A percentile compares a stretch with the other conserved stretches of the same genome.
phyloP scores from a whole-genome alignment of 352 stramenopile genomes.

The Phytophthora parvispora region DNA sequence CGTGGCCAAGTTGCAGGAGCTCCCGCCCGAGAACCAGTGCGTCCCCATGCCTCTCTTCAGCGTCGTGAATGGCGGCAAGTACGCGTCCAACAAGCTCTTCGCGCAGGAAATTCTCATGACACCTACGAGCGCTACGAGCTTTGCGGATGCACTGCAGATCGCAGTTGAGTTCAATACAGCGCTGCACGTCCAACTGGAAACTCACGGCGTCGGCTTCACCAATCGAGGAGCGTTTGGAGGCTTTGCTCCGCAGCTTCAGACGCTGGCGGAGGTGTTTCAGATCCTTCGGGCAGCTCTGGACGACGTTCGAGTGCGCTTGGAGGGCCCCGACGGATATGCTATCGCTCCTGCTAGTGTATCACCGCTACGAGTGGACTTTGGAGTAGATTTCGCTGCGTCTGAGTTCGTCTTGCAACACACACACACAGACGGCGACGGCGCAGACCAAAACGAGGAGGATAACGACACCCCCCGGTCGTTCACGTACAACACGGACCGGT shows the following conservation, averaged over 20 bases:
- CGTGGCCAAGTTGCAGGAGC: slow-evolving; percentile 57
- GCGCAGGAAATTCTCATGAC: slow-evolving; percentile 70
- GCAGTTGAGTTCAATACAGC: slow-evolving; percentile 57
- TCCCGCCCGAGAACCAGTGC: slow-evolving; percentile 53
- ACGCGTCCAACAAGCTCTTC: slow-evolving; percentile 78
- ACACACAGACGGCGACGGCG: neutral
- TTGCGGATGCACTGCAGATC: slow-evolving; percentile 71
- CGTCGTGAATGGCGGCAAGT: slow-evolving; percentile 70
- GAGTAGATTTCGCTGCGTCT: slow-evolving; percentile 71
- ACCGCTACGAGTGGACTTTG: slow-evolving; percentile 61
- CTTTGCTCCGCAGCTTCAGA: slow-evolving; percentile 71
- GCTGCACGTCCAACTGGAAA: slow-evolving; percentile 56
- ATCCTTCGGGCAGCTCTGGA: slow-evolving; percentile 61
- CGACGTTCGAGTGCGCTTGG: slow-evolving; percentile 44
- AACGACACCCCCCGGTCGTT: slow-evolving; percentile 20
- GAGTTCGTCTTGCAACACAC: slow-evolving; percentile 50
- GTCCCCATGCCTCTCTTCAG: slow-evolving; percentile 83
- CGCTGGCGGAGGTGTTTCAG: slow-evolving; percentile 68
- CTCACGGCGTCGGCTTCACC: slow-evolving; percentile 61
- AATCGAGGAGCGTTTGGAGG: slow-evolving; percentile 72
- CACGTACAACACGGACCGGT: slow-evolving; percentile 81
- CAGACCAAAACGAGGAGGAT: slow-evolving; percentile 15
- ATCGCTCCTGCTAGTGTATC: slow-evolving; percentile 47
- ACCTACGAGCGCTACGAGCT: slow-evolving; percentile 62
- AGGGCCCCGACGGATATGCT: slow-evolving; percentile 23